Conservation (phyloP, 164 flowering plant genomes). For the Litsea cubeba region DNA sequence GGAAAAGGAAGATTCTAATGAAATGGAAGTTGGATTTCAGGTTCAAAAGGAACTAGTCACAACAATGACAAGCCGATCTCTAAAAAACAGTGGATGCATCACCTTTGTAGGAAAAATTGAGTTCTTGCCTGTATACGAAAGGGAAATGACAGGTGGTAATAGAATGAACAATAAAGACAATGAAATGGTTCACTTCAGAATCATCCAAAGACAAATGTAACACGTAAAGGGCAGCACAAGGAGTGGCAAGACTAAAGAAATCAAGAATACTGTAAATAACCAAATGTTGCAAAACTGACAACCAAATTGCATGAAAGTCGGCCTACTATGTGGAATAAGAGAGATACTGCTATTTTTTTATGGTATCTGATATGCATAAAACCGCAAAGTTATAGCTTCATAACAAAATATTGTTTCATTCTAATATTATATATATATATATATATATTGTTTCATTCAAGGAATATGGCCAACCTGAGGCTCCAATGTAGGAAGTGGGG, state of each 20-base stretch:
- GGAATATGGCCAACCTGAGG: constrained; percentile 56
- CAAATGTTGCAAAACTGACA: background rate
- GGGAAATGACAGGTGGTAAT: background rate
- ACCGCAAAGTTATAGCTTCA: background rate
- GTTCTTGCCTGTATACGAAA: background rate
- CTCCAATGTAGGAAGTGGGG: constrained; percentile 62
- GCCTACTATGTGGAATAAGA: background rate
- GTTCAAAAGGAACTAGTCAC: background rate
- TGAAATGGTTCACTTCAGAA: background rate
- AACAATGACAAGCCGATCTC: background rate
- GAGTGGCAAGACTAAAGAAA: background rate
- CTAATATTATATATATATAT: too few relatives aligned
- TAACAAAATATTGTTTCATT: background rate
- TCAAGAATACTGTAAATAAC: background rate
- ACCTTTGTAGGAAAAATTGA: background rate
- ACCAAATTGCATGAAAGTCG: background rate
- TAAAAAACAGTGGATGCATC: background rate
- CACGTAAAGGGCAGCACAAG: background rate
- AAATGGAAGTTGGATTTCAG: background rate
- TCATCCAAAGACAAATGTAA: background rate
- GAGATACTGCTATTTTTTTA: background rate
- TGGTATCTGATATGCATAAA: background rate
- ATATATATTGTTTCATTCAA: background rate
- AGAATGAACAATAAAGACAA: background rate
- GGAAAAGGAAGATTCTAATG: background rate